Evolutionary conservation across 78 protist genomes (phyloP).

Genomic region (Bodo saltans): DNA sequence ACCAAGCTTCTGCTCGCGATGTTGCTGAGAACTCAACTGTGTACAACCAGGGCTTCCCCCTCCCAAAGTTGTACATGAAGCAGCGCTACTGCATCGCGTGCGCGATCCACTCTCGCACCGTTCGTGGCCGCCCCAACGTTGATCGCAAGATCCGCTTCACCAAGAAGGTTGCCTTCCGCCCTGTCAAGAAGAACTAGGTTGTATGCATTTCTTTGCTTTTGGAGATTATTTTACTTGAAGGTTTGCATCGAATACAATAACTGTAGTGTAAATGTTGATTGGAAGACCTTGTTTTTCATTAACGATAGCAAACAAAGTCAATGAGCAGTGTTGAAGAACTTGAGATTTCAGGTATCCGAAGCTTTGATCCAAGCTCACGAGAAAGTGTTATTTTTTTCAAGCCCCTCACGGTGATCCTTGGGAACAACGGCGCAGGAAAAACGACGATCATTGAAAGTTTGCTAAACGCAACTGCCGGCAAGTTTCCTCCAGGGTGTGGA

Average conservation of each 20-base stretch:
- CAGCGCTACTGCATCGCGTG: slow-evolving; percentile 95
- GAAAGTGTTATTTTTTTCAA: slow-evolving; percentile 60
- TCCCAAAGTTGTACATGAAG: slow-evolving; percentile 95
- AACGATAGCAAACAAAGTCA: not conserved
- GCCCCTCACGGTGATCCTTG: slow-evolving; percentile 93
- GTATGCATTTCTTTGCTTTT: not conserved
- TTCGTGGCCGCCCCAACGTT: slow-evolving; percentile 84
- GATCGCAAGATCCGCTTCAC: slow-evolving; percentile 44
- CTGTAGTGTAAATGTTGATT: too few relatives aligned
- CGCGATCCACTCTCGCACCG: slow-evolving; percentile 94
- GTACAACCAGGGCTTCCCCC: slow-evolving; percentile 57
- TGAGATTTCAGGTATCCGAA: slow-evolving; percentile 72
- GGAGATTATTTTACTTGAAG: too few relatives aligned
- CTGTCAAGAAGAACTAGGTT: not conserved
- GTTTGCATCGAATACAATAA: too few relatives aligned
- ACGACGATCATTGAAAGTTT: slow-evolving; percentile 97
- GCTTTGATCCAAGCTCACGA: slow-evolving; percentile 37
- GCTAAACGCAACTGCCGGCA: slow-evolving; percentile 85
- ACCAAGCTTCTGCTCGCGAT: slow-evolving; percentile 88
- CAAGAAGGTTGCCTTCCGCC: not conserved
- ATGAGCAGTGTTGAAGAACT: slow-evolving; percentile 76
- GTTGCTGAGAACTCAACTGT: slow-evolving; percentile 73
- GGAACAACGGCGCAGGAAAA: slow-evolving; percentile 96
- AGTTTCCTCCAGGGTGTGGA: slow-evolving; percentile 83
- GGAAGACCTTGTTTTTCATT: too few relatives aligned